A percentile compares a stretch with the other conserved stretches of the same genome.
Conservation (phyloP, 345 rosid genomes). For the Leavenworthia alabamica region DNA sequence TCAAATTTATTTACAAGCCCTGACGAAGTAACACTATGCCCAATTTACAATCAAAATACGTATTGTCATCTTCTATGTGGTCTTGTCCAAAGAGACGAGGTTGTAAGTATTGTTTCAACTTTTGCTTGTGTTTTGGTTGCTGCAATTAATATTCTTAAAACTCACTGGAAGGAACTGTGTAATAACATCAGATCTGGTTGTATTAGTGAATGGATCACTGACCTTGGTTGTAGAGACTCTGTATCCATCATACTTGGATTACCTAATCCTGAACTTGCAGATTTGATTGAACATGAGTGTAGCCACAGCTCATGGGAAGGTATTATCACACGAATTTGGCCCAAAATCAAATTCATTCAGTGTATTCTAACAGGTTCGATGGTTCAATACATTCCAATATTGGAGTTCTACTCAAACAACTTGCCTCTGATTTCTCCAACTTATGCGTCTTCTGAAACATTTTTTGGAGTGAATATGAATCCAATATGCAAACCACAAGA, state of each 20-base stretch:
- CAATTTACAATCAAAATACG: neutral
- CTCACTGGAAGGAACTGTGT: neutral
- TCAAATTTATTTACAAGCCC: neutral
- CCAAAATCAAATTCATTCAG: neutral
- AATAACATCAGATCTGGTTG: neutral
- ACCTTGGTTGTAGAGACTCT: neutral
- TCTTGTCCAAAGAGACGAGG: neutral
- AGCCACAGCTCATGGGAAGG: neutral
- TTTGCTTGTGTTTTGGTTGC: neutral
- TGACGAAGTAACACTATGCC: neutral
- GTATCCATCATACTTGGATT: neutral
- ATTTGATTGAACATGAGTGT: neutral
- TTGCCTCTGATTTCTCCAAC: too few species aligned
- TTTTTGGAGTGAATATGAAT: too few species aligned
- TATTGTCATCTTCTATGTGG: neutral
- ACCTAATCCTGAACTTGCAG: neutral
- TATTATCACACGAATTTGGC: neutral
- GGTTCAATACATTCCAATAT: neutral
- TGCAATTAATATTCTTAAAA: neutral
- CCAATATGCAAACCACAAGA: too few species aligned
- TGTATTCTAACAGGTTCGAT: neutral
- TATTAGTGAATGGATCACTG: neutral
- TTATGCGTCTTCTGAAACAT: too few species aligned
- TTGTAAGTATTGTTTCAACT: neutral
- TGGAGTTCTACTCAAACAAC: neutral